Evolutionary conservation across 176 grass and related monocot genomes (phyloP), one percentile per base, ranked within the genome.

Genomic region (Pontederia crassipes): DNA sequence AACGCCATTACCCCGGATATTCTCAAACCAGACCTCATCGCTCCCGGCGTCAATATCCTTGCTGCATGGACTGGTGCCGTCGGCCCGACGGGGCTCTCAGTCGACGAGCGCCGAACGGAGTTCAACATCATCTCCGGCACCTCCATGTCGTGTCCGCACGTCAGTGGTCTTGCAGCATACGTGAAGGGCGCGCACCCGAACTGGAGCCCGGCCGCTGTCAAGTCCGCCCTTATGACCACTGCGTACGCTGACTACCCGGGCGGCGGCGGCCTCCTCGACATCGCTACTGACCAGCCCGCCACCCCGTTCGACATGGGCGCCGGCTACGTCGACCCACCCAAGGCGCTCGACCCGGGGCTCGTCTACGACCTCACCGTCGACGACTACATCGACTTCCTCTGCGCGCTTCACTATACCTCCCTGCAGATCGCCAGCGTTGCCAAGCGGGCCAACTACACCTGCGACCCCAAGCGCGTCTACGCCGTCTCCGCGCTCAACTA

Each of bases 111-210:
- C 3, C 83, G 83, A 4, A 80, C 79, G 0, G 63, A 29, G 48
- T 96, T 72, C 79, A 96, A 90, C 78, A 90, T 96, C 72, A 87
- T 96, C 75, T 96, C 91, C 0, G 91, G 91, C 17, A 96, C 91
- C 2, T 96, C 91, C 57, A 96, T 96, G 86, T 90, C 91, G 15
- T 90, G 86, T 62, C 86, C 91, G 7, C 91, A 96, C 47, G 77
- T 96, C 14, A 96, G 91, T 58, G 91, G 91, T 50, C 71, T 96
- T 0, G 83, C 80, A 0, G 81, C 91, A 63, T 62, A 90, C 59
- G 65, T 96, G 17, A 26, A 62, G 52, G 78, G 80, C 59, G 67
- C 72, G 47, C 91, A 78, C 61, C 86, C 83, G 65, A 78, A 84
- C 32, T 96, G 91, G 91, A 87, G 82, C 48, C 83, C 91, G 13